Evolutionary conservation across 164 flowering plant species (phyloP), one percentile per base, ranked within the genome.

Genomic region (Magnolia kwangsiensis): DNA sequence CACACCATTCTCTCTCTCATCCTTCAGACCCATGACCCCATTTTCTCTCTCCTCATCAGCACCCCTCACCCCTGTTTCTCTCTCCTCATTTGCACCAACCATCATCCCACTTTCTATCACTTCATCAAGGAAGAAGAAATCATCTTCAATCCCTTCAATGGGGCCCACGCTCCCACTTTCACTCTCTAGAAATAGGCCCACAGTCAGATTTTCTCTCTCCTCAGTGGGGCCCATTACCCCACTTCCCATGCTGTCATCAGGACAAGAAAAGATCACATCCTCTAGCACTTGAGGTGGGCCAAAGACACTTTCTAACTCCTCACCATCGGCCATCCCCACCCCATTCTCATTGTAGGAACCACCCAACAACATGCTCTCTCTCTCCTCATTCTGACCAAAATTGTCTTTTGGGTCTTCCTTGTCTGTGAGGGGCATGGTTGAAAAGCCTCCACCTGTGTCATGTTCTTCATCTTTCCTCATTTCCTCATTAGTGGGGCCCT

Each of bases 31-130:
- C 4, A 55, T 29, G n/a, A 65, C 67, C 69, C 72, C 74, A 72
- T 72, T 74, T 37, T 78, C 82, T 45, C 66, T 69, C 67, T 71
- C 77, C 31, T 76, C 67, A 18, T 64, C 24, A 6, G 50, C 24
- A 37, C 81, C 84, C 74, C 79, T 51, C 8, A 51, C 59, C 50
- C 51, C 83, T 20, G 64, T 65, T 71, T 72, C 81, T 21, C 31
- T 66, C 20, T 75, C 78, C 61, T 67, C 68, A 21, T 20, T 58
- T n/a, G 73, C 18, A 7, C 59, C 51, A 19, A 3, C 61, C 61
- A 67, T 37, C 45, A 51, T 19, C 18, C 68, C 20, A 23, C 71
- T 16, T 19, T 67, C 71, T 1, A 68, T 37, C 20, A 7, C 5
- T 66, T 63, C 68, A 29, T 63, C 51, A 24, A 9, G 50, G 29